Percentiles rank a stretch among this genome's conserved stretches.
phyloP scores from a whole-genome alignment of 345 rosid genomes.

The Acer saccharum region DNA sequence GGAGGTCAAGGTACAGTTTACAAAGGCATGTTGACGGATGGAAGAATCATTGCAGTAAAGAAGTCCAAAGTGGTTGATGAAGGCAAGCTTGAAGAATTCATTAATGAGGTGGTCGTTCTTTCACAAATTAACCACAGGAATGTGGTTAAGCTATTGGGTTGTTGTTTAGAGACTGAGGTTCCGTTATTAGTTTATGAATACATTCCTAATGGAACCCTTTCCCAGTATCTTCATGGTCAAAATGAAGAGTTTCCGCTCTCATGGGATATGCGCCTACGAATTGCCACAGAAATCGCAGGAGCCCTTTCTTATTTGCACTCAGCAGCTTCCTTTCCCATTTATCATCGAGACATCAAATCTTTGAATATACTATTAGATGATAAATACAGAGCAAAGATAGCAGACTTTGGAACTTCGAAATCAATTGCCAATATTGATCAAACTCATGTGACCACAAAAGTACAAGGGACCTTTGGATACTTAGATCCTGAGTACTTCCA shows the following conservation, averaged over 20 bases:
- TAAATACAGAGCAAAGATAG: background rate
- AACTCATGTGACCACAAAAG: constrained; percentile 1
- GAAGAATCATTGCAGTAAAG: background rate
- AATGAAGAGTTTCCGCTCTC: background rate
- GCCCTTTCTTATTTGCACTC: background rate
- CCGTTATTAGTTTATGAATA: background rate
- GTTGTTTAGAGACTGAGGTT: background rate
- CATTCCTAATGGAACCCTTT: background rate
- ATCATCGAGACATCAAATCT: background rate
- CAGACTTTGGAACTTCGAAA: background rate
- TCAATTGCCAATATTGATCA: background rate
- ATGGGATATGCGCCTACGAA: background rate
- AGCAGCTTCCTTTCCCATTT: background rate
- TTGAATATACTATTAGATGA: background rate
- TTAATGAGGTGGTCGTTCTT: background rate
- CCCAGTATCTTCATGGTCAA: background rate
- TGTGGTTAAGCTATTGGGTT: background rate
- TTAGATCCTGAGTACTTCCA: background rate
- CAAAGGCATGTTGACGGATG: background rate
- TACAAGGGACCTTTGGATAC: background rate
- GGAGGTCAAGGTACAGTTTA: background rate
- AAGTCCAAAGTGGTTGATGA: background rate
- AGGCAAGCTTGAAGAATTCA: background rate
- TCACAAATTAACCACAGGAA: background rate
- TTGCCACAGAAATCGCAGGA: background rate